Base-by-base conservation (phyloP, 176 grass and related monocot genomes). In the Pharus latifolius region DNA sequence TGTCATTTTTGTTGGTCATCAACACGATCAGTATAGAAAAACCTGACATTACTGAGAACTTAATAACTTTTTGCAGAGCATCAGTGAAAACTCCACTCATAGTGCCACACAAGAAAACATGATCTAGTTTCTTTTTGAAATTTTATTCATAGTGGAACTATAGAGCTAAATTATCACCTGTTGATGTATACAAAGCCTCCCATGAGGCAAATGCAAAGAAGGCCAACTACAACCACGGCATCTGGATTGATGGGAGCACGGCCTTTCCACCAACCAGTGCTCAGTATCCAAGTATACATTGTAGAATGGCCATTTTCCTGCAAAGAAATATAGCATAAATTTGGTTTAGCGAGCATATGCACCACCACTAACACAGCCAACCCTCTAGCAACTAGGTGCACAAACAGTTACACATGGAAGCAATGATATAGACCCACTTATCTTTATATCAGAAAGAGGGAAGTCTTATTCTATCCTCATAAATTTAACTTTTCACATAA, bases 201-300 rank as follows among this genome's bases (percentile, higher is more conserved):
- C 7, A 92, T 55, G 58, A 96, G 80, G 55, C 47, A 82, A 78
- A 56, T 65, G 61, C 93, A 96, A 41, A 96, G 74, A 23, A 92
- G 56, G 41, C 92, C 88, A 11, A 89, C 72, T 63, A 92, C 73
- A 24, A 92, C 3, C n/a, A 96, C 93, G 23, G 93, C 86, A 70
- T 96, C 93, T 64, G 74, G 57, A 60, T 96, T 88, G 72, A 96
- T 89, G 14, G 93, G 93, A 30, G 93, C 88, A 47, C 73, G 79
- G 7, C 65, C 80, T 70, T 89, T 56, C 93, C 86, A 92, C 88
- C 85, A 96, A 41, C 93, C 88, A 29, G 93, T 96, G 68, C 93
- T 92, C 55, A 96, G 60, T 46, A 96, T 82, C 93, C 88, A 96
- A 54, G 77, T 89, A 75, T 96, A 92, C 83, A 87, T 84, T 70